Evolutionary conservation across 2,329 filamentous ascomycete genomes (phyloP).

Genomic region (Phaeosphaeria sp.): DNA sequence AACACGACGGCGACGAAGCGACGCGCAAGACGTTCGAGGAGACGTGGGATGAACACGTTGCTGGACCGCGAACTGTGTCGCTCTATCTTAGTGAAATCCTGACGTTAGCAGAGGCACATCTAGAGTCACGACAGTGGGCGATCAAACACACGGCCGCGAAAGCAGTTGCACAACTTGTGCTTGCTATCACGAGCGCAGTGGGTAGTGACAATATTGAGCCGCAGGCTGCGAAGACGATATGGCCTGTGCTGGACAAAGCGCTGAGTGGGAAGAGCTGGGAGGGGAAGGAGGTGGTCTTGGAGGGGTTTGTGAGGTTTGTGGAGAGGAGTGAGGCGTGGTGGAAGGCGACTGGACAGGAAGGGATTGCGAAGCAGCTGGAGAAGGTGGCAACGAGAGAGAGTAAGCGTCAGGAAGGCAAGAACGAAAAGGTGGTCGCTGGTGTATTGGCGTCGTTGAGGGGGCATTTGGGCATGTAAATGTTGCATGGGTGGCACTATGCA

Average conservation of each 20-base stretch:
- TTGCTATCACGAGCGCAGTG: constrained; percentile 66
- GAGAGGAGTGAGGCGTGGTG: constrained; percentile 67
- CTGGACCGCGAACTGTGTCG: constrained; percentile 79
- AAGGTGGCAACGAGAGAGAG: constrained; percentile 81
- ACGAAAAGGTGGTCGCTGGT: constrained; percentile 52
- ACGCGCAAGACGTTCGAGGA: constrained; percentile 80
- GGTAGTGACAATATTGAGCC: constrained; percentile 64
- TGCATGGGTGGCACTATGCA: background rate
- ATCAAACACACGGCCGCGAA: constrained; percentile 88
- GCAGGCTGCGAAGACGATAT: constrained; percentile 68
- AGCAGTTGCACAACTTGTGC: constrained; percentile 75
- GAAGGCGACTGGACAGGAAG: constrained; percentile 62
- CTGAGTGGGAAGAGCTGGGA: constrained; percentile 89
- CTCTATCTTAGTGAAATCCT: constrained; percentile 87
- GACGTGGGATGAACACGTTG: constrained; percentile 90
- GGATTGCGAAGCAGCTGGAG: constrained; percentile 65
- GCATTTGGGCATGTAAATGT: constrained; percentile 1
- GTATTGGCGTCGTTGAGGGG: constrained; percentile 23
- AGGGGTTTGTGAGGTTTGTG: constrained; percentile 79
- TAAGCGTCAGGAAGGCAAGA: constrained; percentile 86
- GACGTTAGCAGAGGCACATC: constrained; percentile 67
- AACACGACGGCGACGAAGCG: constrained; percentile 83
- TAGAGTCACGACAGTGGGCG: constrained; percentile 85
- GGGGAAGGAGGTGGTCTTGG: constrained; percentile 85
- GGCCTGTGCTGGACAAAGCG: constrained; percentile 83